Conservation (phyloP, 1,284 basidiomycete genomes). For the Polyporus tsugae region DNA sequence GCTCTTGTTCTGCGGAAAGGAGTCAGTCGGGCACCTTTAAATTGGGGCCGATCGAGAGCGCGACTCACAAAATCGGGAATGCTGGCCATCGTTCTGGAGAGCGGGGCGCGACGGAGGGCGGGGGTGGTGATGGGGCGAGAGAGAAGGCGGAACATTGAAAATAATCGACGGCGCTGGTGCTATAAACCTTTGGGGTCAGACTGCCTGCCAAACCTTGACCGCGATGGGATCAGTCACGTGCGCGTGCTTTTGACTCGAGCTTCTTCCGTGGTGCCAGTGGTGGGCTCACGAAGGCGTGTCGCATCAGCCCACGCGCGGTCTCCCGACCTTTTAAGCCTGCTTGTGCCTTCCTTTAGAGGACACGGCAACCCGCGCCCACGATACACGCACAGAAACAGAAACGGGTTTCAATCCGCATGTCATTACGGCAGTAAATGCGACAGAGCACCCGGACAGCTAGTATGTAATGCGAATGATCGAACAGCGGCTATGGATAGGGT, state of each 20-base stretch:
- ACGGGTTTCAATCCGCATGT: constrained; percentile 1
- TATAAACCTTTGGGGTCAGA: constrained; percentile 33
- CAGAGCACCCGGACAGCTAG: background rate
- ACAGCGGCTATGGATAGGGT: constrained; percentile 15
- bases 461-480: background rate
- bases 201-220: constrained; percentile 18
- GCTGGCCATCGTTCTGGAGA: constrained; percentile 65
- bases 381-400: background rate
- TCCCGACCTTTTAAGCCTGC: background rate
- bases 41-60: background rate
- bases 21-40: background rate
- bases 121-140: constrained; percentile 36
- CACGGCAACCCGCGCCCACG: background rate
- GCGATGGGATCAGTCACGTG: constrained; percentile 29
- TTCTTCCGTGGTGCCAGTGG: background rate
- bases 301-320: background rate
- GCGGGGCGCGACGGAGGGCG: constrained; percentile 27
- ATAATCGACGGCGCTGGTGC: constrained; percentile 32
- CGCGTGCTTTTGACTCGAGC: constrained; percentile 27
- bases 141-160: constrained; percentile 42
- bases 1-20: constrained; percentile 78
- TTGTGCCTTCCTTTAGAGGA: background rate
- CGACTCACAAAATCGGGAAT: constrained; percentile 62
- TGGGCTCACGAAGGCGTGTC: background rate
- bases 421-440: constrained; percentile 2